Percentiles rank a stretch among this genome's conserved stretches.
phyloP scores from a whole-genome alignment of 2,329 filamentous ascomycete species.

The Sporothrix dimorphospora region DNA sequence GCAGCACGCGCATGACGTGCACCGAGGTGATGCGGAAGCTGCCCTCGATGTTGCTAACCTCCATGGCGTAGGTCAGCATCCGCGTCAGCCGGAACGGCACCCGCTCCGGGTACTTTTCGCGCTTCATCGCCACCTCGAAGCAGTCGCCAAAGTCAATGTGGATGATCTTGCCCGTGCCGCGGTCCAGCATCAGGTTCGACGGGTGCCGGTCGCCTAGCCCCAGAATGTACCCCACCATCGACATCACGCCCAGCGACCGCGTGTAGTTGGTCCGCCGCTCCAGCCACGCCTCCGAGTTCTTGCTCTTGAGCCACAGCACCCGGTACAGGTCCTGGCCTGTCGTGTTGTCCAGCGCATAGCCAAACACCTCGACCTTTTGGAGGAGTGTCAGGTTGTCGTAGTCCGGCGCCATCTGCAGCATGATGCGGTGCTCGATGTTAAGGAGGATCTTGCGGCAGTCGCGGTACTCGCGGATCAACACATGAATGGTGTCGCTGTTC shows the following conservation, averaged over 20 bases:
- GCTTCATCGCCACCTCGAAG: slow-evolving; percentile 99
- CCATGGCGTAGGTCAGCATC: slow-evolving; percentile 99
- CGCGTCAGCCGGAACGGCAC: slow-evolving; percentile 97
- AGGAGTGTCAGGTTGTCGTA: slow-evolving; percentile 98
- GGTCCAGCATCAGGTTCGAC: slow-evolving; percentile 96
- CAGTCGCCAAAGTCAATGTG: slow-evolving; percentile 99
- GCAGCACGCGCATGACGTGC: slow-evolving; percentile 94
- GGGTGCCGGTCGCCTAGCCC: slow-evolving; percentile 96
- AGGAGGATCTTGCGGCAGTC: slow-evolving; percentile 96
- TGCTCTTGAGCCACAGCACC: slow-evolving; percentile 97
- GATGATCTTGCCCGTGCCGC: slow-evolving; percentile 92
- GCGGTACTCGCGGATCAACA: slow-evolving; percentile 94
- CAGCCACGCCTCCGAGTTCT: slow-evolving; percentile 96
- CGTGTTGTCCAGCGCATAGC: slow-evolving; percentile 98
- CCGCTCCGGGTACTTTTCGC: slow-evolving; percentile 96
- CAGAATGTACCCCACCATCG: slow-evolving; percentile 99
- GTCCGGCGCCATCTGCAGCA: slow-evolving; percentile 99
- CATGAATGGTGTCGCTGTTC: slow-evolving; percentile 95
- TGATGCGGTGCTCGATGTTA: slow-evolving; percentile 99
- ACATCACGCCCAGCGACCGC: slow-evolving; percentile 96
- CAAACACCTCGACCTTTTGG: slow-evolving; percentile 99
- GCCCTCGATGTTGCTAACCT: slow-evolving; percentile 99
- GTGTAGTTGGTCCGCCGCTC: slow-evolving; percentile 99
- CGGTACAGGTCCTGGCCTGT: slow-evolving; percentile 98
- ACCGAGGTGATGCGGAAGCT: slow-evolving; percentile 98